Percentiles rank a stretch among this genome's conserved stretches.
Conservation (phyloP, 805 yeast genomes). For the Barnettozyma californica region DNA sequence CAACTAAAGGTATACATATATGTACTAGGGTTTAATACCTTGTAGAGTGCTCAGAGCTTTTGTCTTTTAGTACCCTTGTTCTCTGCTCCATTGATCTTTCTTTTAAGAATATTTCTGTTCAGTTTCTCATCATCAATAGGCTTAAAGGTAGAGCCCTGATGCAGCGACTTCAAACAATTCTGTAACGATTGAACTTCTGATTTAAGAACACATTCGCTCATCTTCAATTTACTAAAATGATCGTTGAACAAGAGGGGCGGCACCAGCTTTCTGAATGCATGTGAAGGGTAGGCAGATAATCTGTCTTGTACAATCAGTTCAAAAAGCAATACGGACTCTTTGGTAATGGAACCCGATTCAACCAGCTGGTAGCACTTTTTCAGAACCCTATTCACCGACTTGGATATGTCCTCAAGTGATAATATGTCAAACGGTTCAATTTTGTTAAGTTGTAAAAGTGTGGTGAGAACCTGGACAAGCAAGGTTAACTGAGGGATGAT, state of each 20-base stretch:
- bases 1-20: background rate
- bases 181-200: constrained; percentile 51
- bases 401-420: constrained; percentile 17
- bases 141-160: constrained; percentile 26
- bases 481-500: constrained; percentile 54
- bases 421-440: constrained; percentile 16
- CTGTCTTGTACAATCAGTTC: constrained; percentile 25
- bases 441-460: constrained; percentile 23
- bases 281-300: constrained; percentile 44
- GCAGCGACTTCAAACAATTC: constrained; percentile 28
- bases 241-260: constrained; percentile 16
- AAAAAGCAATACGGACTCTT: constrained; percentile 25
- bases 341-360: constrained; percentile 46
- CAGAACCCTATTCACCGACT: constrained; percentile 42
- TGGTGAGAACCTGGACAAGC: constrained; percentile 47
- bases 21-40: background rate
- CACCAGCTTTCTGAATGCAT: constrained; percentile 24
- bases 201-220: constrained; percentile 52
- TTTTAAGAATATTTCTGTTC: constrained; percentile 52
- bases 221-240: constrained; percentile 23
- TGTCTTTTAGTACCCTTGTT: constrained; percentile 26
- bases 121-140: constrained; percentile 56
- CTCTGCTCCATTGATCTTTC: constrained; percentile 30
- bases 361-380: constrained; percentile 56
- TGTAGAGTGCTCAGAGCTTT: constrained; percentile 6